phyloP scores from a whole-genome alignment of 2,329 filamentous ascomycete species.

The Dactylellina cionopaga region DNA sequence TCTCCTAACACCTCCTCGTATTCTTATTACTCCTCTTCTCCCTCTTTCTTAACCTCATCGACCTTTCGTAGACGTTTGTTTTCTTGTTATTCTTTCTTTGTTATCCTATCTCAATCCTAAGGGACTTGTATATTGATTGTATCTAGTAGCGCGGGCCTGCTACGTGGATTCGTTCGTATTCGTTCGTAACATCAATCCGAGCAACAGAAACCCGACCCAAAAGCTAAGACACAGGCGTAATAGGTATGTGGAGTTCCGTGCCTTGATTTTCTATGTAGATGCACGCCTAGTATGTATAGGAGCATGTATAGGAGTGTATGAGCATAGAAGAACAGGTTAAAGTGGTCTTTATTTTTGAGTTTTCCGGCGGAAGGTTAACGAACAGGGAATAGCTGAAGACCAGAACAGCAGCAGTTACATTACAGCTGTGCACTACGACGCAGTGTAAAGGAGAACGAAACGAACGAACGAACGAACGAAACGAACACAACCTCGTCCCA shows the following conservation, averaged over 20 bases:
- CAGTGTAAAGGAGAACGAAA: constrained; percentile 41
- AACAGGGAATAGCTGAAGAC: constrained; percentile 6
- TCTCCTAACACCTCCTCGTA: constrained; percentile 1
- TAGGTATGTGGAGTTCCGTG: too few species aligned
- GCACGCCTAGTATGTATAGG: too few species aligned
- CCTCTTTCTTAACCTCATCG: neutral
- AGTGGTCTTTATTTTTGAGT: constrained; percentile 44
- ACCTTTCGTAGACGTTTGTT: neutral
- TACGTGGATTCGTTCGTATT: constrained; percentile 17
- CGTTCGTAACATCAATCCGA: neutral
- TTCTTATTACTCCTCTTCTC: constrained; percentile 2
- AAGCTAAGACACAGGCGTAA: too few species aligned
- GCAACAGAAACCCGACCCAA: neutral
- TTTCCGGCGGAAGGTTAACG: constrained; percentile 44
- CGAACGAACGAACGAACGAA: constrained; percentile 23
- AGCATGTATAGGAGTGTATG: too few species aligned
- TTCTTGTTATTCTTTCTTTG: neutral
- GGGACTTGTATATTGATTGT: too few species aligned
- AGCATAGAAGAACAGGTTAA: neutral
- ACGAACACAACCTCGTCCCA: constrained; percentile 21
- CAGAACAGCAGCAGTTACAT: neutral
- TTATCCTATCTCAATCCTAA: neutral
- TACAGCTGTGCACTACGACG: constrained; percentile 17
- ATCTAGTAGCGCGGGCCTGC: constrained; percentile 31
- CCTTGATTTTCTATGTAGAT: too few species aligned